These are phyloP conservation scores for Rhodamnia argentea DNA, from an alignment of 345 rosid species.

Conservation along the genomic window DNA sequence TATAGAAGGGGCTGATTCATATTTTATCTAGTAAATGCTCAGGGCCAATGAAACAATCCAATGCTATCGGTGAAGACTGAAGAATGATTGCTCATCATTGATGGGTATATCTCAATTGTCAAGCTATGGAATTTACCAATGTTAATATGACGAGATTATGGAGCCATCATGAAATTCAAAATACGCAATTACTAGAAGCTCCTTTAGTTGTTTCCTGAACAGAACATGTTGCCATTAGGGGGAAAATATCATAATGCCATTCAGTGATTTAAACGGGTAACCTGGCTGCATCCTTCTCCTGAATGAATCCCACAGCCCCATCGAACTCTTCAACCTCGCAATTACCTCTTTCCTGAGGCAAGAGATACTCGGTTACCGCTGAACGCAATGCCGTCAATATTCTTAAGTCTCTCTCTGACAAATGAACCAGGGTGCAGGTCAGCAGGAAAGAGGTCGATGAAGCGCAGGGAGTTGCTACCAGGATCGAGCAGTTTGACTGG, in stretches of 20 bases:
- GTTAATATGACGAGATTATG: too few relatives aligned
- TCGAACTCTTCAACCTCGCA: background rate
- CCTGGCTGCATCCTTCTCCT: background rate
- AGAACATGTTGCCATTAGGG: too few relatives aligned
- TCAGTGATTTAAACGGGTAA: background rate
- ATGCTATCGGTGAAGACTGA: too few relatives aligned
- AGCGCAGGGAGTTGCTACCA: background rate
- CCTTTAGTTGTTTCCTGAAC: too few relatives aligned
- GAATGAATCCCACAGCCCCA: background rate
- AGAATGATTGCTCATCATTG: too few relatives aligned
- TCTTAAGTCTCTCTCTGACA: background rate
- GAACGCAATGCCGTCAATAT: background rate
- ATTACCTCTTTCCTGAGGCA: background rate
- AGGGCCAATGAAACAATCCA: too few relatives aligned
- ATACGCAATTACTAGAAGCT: too few relatives aligned
- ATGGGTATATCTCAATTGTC: too few relatives aligned
- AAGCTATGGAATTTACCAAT: too few relatives aligned
- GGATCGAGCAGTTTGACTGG: background rate
- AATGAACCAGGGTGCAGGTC: background rate
- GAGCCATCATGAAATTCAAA: too few relatives aligned
- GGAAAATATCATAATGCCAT: too few relatives aligned
- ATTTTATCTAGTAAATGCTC: background rate
- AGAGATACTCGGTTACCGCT: background rate
- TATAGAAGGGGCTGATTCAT: background rate
- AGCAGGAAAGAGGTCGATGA: background rate